Evolutionary conservation across 768 basidiomycete genomes (phyloP), one percentile per base, ranked within the genome.

Genomic region (Agaricus sinodeliciosus): DNA sequence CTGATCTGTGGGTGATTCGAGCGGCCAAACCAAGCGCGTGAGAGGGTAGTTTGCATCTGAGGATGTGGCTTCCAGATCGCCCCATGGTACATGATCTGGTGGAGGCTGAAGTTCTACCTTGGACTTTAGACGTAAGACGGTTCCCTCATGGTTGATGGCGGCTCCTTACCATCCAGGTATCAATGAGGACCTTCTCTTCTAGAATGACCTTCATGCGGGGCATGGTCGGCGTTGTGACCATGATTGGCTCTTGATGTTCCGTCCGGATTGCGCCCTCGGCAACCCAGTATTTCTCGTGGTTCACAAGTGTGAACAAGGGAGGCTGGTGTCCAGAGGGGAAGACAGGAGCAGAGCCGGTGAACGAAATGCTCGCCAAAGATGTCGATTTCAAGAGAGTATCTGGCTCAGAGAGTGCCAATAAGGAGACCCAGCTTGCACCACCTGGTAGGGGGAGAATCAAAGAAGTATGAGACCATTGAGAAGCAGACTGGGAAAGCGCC

Each of bases 401-500:
- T 13, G 39, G 48, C 11, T 49, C 39, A 22, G 48, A 41, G 7
- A 49, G 13, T 18, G 36, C 28, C 28, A 49, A 42, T 16, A 49
- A 39, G 1, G 37, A 39, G 16, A 39, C 12, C 37, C 37, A 45
- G 25, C 22, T 45, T 8, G 43, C 15, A 22, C 26, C 43, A 15
- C 43, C 28, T 28, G 43, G 16, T 16, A 34, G 31, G 9, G 45
- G 31, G 16, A 49, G 34, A 28, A 31, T 16, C 11, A 49, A 37
- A 41, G 48, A 49, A 22, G 15, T 31, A 27, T 49, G 26, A n/a
- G 48, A 49, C 48, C 48, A 49, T 26, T 49, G 39, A 27, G 48
- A n/a, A 22, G 40, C 15, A 7, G 48, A 28, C 15, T 28, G 28
- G 31, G 9, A 42, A 25, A 49, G 48, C 0, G 48, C 48, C 48